Conservation (phyloP, 371 early-diverging fungal genomes). For the Mucor lusitanicus region DNA sequence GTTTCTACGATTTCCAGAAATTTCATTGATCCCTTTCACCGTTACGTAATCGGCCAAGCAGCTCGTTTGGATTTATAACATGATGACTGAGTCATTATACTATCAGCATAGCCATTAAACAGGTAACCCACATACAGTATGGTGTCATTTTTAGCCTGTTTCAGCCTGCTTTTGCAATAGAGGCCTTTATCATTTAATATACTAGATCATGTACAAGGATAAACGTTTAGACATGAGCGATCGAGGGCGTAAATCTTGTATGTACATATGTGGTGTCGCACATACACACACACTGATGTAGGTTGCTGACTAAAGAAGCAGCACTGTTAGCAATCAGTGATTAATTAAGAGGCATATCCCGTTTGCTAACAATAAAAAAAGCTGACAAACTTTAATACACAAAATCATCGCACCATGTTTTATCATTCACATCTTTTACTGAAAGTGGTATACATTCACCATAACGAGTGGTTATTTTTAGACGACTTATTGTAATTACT, state of each 20-base stretch:
- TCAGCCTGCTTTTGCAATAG: too few relatives aligned
- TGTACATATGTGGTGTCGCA: background rate
- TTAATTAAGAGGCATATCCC: background rate
- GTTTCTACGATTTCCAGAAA: background rate
- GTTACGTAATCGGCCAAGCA: slow-evolving; percentile 3
- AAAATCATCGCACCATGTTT: slow-evolving; percentile 4
- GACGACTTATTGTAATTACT: background rate
- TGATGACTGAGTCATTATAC: background rate
- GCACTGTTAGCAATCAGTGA: background rate
- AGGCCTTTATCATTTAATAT: background rate
- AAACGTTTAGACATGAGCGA: background rate
- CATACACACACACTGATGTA: background rate
- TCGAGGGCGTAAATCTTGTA: background rate
- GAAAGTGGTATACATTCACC: background rate
- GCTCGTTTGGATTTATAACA: background rate
- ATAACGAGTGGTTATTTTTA: background rate
- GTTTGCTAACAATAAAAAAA: slow-evolving; percentile 2
- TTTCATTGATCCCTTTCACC: background rate
- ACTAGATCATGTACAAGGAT: background rate
- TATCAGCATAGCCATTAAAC: too few relatives aligned
- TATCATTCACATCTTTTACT: background rate
- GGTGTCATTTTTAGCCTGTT: too few relatives aligned
- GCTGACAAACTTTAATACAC: slow-evolving; percentile 9
- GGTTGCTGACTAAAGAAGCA: background rate
- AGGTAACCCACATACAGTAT: too few relatives aligned